Conservation (phyloP, 2,329 filamentous ascomycete species). For the Cytospora paraplurivora region DNA sequence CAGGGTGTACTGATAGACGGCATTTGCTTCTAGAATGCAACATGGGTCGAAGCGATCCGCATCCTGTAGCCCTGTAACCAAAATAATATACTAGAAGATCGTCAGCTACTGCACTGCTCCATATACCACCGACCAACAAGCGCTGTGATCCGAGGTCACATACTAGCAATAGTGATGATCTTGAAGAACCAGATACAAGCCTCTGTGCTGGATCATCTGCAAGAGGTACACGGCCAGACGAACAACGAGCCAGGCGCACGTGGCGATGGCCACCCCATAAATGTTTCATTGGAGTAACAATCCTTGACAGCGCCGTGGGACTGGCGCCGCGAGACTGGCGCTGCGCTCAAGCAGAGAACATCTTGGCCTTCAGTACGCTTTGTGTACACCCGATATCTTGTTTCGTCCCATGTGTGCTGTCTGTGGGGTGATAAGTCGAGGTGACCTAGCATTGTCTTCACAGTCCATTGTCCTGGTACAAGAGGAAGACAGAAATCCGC, state of each 20-base stretch:
- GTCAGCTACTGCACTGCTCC: background rate
- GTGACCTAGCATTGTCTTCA: background rate
- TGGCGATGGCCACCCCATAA: slow-evolving; percentile 33
- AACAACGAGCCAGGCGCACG: slow-evolving; percentile 34
- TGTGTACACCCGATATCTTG: background rate
- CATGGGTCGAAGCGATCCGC: slow-evolving; percentile 37
- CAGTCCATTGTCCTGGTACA: slow-evolving; percentile 5
- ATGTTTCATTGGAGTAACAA: slow-evolving; percentile 35
- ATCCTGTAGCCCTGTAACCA: slow-evolving; percentile 34
- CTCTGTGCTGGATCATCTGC: slow-evolving; percentile 34
- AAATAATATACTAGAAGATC: slow-evolving; percentile 40
- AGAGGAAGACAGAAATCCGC: background rate
- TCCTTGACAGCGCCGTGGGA: slow-evolving; percentile 19
- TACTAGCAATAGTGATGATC: slow-evolving; percentile 35
- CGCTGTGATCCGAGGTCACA: slow-evolving; percentile 3
- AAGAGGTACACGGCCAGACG: slow-evolving; percentile 32
- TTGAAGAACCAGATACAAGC: slow-evolving; percentile 38
- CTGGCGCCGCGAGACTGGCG: slow-evolving; percentile 8
- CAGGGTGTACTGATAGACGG: slow-evolving; percentile 42
- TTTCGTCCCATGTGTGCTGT: background rate
- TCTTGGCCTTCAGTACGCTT: background rate
- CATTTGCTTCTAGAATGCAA: slow-evolving; percentile 32
- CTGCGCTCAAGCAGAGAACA: background rate
- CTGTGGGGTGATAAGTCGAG: background rate
- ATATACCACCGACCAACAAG: background rate